These are phyloP conservation scores for Russula earlei DNA, from an alignment of 768 basidiomycete genomes.

Conservation along the genomic window DNA sequence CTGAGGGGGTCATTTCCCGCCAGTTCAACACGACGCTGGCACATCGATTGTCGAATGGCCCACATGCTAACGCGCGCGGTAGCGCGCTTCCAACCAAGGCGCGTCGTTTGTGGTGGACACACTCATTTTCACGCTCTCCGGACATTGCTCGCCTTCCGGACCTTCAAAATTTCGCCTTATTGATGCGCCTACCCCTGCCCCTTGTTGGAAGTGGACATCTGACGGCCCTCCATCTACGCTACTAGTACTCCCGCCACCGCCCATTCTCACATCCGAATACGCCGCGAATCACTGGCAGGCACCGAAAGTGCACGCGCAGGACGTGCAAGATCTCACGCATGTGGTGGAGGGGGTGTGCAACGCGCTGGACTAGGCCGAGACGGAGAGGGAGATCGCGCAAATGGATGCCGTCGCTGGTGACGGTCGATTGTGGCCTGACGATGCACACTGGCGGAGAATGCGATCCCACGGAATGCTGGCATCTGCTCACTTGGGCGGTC, in stretches of 20 bases:
- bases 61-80: too few species aligned
- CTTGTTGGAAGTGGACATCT: slow-evolving; percentile 82
- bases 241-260: slow-evolving; percentile 2
- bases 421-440: slow-evolving; percentile 66
- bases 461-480: background rate
- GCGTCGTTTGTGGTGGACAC: too few species aligned
- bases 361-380: slow-evolving; percentile 66
- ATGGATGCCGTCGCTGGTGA: slow-evolving; percentile 93
- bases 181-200: slow-evolving; percentile 56
- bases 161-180: slow-evolving; percentile 61
- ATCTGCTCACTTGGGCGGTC: too few species aligned
- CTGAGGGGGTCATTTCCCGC: too few species aligned
- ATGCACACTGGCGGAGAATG: slow-evolving; percentile 65
- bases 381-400: slow-evolving; percentile 81
- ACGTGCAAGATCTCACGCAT: slow-evolving; percentile 42
- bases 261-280: slow-evolving; percentile 10
- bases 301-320: slow-evolving; percentile 28
- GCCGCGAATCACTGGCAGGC: background rate
- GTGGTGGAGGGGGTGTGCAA: slow-evolving; percentile 52
- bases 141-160: too few species aligned
- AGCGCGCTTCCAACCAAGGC: too few species aligned
- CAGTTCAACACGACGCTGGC: too few species aligned
- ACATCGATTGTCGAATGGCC: too few species aligned
- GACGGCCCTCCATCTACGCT: slow-evolving; percentile 30
- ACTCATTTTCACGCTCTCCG: too few species aligned